phyloP scores from a whole-genome alignment of 129 eudicot species.

The Scalesia atractyloides region DNA sequence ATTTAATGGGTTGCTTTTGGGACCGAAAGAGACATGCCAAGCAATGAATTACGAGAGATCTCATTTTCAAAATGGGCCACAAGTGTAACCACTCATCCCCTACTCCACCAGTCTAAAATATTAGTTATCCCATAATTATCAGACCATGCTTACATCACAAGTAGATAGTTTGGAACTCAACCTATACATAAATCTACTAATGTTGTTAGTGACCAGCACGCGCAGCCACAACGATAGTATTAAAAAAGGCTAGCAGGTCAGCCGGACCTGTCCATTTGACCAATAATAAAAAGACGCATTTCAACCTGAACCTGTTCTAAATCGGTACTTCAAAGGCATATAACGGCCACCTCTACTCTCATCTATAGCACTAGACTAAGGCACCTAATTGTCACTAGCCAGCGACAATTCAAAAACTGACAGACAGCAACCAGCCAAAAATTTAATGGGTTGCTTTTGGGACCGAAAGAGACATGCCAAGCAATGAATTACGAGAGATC shows the following conservation, averaged over 20 bases:
- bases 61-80: slow-evolving; percentile 22
- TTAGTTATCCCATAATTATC: not conserved
- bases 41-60: slow-evolving; percentile 33
- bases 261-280: no score
- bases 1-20: slow-evolving; percentile 33
- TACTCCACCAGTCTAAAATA: no score
- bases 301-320: no score
- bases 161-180: slow-evolving; percentile 20
- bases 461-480: slow-evolving; percentile 37
- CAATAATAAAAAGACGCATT: no score
- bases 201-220: slow-evolving; percentile 3
- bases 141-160: slow-evolving; percentile 17
- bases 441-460: slow-evolving; percentile 33
- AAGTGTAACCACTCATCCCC: not conserved
- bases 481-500: slow-evolving; percentile 33
- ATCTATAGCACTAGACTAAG: not conserved
- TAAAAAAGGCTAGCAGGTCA: not conserved
- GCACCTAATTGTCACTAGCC: slow-evolving; percentile 19
- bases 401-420: slow-evolving; percentile 30
- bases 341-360: no score
- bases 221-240: slow-evolving; percentile 9
- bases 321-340: no score
- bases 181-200: slow-evolving; percentile 21
- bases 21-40: slow-evolving; percentile 37
- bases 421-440: slow-evolving; percentile 24